These are phyloP conservation scores for Phytophthora syringae DNA, from an alignment of 352 stramenopile genomes.

Conservation along the genomic window DNA sequence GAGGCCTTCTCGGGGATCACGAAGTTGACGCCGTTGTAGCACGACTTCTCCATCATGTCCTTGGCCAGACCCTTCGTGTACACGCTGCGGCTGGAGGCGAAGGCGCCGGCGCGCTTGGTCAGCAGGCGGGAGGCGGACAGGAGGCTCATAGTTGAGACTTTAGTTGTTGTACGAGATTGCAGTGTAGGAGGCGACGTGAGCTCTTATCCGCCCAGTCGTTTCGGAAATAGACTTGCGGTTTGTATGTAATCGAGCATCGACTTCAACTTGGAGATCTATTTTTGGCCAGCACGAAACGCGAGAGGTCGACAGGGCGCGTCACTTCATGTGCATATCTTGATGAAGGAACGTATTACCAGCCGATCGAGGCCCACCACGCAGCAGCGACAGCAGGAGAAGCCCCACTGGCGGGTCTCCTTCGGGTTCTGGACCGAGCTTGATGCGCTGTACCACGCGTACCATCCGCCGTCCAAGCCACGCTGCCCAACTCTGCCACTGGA, in stretches of 20 bases:
- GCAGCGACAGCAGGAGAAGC: constrained; percentile 13
- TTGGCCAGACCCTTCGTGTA: constrained; percentile 87
- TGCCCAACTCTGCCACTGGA: constrained; percentile 40
- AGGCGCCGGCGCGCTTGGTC: constrained; percentile 22
- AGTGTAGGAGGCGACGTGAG: too few relatives aligned
- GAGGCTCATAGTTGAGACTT: constrained; percentile 37
- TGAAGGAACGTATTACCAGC: constrained; percentile 5
- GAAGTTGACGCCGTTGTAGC: constrained; percentile 96
- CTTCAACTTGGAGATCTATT: constrained; percentile 23
- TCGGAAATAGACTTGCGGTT: too few relatives aligned
- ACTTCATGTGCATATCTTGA: constrained; percentile 4
- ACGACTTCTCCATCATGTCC: constrained; percentile 93
- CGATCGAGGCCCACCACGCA: constrained; percentile 19
- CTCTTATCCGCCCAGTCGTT: too few relatives aligned
- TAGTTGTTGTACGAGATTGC: constrained; percentile 7
- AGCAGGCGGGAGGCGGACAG: constrained; percentile 25
- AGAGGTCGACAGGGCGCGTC: constrained; percentile 8
- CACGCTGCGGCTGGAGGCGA: constrained; percentile 45
- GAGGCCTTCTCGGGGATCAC: constrained; percentile 92
- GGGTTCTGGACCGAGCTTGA: constrained; percentile 70
- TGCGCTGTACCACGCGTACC: constrained; percentile 51
- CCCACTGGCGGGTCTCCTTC: constrained; percentile 57
- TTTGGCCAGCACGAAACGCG: too few relatives aligned
- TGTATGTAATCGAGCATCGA: constrained; percentile 15
- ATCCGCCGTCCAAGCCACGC: constrained; percentile 51